Base-by-base conservation (phyloP, 108 stramenopile species). In the Pseudonitzschia delicatissima region DNA sequence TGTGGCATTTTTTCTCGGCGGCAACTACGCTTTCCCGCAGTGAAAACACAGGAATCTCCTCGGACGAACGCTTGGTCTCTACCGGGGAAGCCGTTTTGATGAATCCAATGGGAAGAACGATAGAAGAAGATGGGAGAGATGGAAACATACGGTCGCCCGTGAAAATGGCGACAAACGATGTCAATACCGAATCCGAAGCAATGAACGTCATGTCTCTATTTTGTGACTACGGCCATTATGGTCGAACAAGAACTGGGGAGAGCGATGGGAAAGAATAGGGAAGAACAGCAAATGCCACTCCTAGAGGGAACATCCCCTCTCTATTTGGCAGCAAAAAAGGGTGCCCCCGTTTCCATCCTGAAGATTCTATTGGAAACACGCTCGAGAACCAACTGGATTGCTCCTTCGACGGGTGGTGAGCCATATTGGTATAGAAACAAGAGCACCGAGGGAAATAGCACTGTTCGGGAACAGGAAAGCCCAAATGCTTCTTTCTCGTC, bases 341-440 rank as follows among this genome's bases (percentile, higher is more conserved):
- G 45, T 51, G 76, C 76, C 0, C 66, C 69, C 20, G 27, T 67
- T 20, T 15, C 26, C 32, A 67, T 65, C 0, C 36, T 77, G 26
- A 45, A 35, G n/a, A 20, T n/a, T n/a, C 61, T 77, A 23, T 27
- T 77, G 59, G 37, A 45, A 27, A 67, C 66, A 29, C 57, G 76
- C 8, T 13, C 28, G 9, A 29, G 50, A 17, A 62, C 64, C 32
- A 13, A 62, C 50, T 77, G 76, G 76, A 77, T 77, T 13, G 69
- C 66, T 29, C 76, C 76, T 2, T 65, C 40, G 23, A 77, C 76
- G 6, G 76, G 76, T n/a, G 76, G 69, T 7, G 76, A 77, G 45
- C 70, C 70, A 17, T 77, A 77, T 37, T 71, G 61, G 64, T 28
- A 59, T 64, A 57, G 60, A 31, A 13, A 55, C 48, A 20, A 20